Conservation (phyloP, 768 basidiomycete species). For the Phaffia australis region DNA sequence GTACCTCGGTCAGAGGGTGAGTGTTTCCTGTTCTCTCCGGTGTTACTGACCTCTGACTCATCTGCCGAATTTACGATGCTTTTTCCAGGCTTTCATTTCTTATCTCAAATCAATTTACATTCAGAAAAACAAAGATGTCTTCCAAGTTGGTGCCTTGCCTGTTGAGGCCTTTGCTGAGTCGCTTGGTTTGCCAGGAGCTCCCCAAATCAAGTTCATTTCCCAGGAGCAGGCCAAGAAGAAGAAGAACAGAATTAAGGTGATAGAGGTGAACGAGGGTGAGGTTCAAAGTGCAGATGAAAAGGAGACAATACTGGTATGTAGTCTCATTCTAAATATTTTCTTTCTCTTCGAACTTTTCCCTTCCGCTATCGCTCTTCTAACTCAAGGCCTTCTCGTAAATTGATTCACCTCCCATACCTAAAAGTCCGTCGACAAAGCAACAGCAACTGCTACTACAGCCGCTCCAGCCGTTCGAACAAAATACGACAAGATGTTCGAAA, state of each 20-base stretch:
- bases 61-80: background rate
- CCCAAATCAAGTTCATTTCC: constrained; percentile 80
- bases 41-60: background rate
- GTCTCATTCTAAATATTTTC: background rate
- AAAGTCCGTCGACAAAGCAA: background rate
- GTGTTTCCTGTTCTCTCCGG: constrained; percentile 33
- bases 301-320: constrained; percentile 33
- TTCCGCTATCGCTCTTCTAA: too few relatives aligned
- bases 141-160: constrained; percentile 58
- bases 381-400: too few relatives aligned
- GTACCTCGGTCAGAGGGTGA: constrained; percentile 82
- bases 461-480: constrained; percentile 53
- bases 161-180: constrained; percentile 75
- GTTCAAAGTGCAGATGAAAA: constrained; percentile 22
- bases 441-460: constrained; percentile 1
- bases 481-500: constrained; percentile 95
- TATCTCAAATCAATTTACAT: constrained; percentile 86
- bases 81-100: constrained; percentile 77
- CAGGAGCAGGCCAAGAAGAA: constrained; percentile 57
- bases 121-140: constrained; percentile 87
- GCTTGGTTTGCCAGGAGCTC: constrained; percentile 83
- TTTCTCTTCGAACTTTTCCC: constrained; percentile 1
- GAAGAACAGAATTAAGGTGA: constrained; percentile 51
- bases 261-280: constrained; percentile 35
- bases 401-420: background rate